phyloP scores from a whole-genome alignment of 116 monocot genomes.

The Trichopus zeylanicus region DNA sequence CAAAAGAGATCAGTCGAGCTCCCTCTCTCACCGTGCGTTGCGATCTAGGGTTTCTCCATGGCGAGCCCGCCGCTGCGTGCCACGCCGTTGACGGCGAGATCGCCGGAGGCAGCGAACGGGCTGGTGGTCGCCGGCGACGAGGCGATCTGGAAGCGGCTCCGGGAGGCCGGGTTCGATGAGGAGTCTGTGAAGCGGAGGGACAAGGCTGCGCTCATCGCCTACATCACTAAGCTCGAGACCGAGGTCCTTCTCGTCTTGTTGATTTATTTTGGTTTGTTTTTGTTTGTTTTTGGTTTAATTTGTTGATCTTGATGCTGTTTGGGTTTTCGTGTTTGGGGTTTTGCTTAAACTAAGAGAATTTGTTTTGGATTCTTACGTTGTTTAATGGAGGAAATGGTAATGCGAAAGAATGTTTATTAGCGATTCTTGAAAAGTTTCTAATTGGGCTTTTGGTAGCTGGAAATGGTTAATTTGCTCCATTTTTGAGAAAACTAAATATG shows the following conservation, averaged over 20 bases:
- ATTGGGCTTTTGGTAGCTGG: too few relatives aligned
- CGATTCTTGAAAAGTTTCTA: too few relatives aligned
- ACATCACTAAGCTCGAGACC: conserved; percentile 72
- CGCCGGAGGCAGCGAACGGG: not conserved
- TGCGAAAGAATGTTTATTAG: not conserved
- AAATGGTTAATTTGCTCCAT: too few relatives aligned
- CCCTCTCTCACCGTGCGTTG: not conserved
- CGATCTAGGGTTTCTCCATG: conserved; percentile 8
- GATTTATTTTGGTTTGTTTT: not conserved
- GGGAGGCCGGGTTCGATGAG: conserved; percentile 84
- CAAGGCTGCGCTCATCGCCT: conserved; percentile 68
- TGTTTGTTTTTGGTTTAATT: not conserved
- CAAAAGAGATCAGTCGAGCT: not conserved
- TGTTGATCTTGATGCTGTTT: not conserved
- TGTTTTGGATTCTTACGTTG: not conserved
- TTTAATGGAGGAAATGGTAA: not conserved
- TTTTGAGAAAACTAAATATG: too few relatives aligned
- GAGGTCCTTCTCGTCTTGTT: conserved; percentile 37
- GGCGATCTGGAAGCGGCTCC: conserved; percentile 72
- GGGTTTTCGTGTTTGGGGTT: not conserved
- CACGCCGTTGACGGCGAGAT: conserved; percentile 8
- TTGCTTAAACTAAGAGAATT: not conserved
- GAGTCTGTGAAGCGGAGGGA: conserved; percentile 70
- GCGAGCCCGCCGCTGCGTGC: conserved; percentile 20
- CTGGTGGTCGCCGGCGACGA: too few relatives aligned